These are phyloP conservation scores for Parastagonospora avenae DNA, from an alignment of 2,329 filamentous ascomycete species.

Conservation along the genomic window DNA sequence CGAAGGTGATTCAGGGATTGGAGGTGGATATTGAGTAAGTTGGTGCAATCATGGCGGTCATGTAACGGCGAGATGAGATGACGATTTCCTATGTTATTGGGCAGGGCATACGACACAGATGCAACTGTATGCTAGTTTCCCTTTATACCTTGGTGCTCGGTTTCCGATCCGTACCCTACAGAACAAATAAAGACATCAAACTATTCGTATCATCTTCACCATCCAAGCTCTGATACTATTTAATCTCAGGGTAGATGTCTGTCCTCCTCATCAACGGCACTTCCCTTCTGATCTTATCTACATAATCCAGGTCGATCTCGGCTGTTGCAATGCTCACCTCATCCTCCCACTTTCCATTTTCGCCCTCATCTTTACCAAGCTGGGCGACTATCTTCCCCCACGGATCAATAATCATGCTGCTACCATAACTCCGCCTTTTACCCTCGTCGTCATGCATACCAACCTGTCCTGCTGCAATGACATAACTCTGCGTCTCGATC, in stretches of 20 bases:
- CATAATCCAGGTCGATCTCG: conserved; percentile 59
- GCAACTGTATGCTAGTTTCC: no score
- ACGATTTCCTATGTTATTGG: no score
- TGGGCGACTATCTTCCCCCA: conserved; percentile 79
- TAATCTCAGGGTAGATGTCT: conserved; percentile 46
- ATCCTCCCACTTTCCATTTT: conserved; percentile 37
- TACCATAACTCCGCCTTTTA: conserved; percentile 81
- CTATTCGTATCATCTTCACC: no score
- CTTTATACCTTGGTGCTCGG: no score
- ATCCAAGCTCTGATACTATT: background rate
- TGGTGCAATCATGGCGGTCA: no score
- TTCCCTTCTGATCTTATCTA: conserved; percentile 59
- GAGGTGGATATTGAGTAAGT: conserved; percentile 14
- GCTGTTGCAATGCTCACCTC: conserved; percentile 51
- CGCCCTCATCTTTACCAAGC: conserved; percentile 59
- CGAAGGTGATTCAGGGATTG: conserved; percentile 25
- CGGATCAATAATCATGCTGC: conserved; percentile 82
- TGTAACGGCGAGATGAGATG: no score
- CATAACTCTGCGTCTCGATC: conserved; percentile 86
- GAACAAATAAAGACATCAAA: no score
- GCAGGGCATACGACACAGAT: no score
- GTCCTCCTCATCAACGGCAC: conserved; percentile 64
- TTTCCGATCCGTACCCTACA: no score
- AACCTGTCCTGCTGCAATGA: conserved; percentile 81
- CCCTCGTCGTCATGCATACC: conserved; percentile 69